phyloP scores from a whole-genome alignment of 73 alveolate species.

The Paramecium bursaria region DNA sequence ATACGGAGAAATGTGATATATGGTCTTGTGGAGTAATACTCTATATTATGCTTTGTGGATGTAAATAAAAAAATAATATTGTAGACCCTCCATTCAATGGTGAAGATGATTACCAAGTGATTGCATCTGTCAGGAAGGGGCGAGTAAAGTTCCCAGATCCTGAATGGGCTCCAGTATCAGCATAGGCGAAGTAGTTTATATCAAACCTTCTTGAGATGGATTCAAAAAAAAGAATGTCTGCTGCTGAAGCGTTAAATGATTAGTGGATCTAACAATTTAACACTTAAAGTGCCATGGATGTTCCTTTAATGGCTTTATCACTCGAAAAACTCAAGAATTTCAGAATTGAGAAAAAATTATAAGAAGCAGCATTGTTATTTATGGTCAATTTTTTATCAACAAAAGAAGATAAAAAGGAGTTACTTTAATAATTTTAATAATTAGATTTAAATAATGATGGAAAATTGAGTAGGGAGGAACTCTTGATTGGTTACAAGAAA shows the following conservation, averaged over 20 bases:
- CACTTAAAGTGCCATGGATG: constrained; percentile 16
- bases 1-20: constrained; percentile 81
- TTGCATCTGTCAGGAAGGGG: constrained; percentile 65
- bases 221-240: constrained; percentile 71
- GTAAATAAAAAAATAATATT: not conserved
- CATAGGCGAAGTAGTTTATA: constrained; percentile 66
- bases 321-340: constrained; percentile 56
- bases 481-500: constrained; percentile 72
- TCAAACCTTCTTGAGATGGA: constrained; percentile 69
- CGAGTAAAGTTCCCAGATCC: constrained; percentile 46
- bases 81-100: constrained; percentile 74
- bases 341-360: constrained; percentile 64
- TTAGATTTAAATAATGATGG: constrained; percentile 70
- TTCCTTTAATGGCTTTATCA: constrained; percentile 54
- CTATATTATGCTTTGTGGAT: constrained; percentile 81
- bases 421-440: constrained; percentile 52
- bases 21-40: constrained; percentile 89
- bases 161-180: constrained; percentile 68
- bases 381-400: constrained; percentile 66
- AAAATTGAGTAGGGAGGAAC: constrained; percentile 79
- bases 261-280: constrained; percentile 52
- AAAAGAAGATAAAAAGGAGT: constrained; percentile 66
- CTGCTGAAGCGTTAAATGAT: constrained; percentile 61
- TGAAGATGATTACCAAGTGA: constrained; percentile 55
- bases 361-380: constrained; percentile 71